Base-by-base conservation (phyloP, 208 protist genomes). In the Chromosphaera perkinsii region DNA sequence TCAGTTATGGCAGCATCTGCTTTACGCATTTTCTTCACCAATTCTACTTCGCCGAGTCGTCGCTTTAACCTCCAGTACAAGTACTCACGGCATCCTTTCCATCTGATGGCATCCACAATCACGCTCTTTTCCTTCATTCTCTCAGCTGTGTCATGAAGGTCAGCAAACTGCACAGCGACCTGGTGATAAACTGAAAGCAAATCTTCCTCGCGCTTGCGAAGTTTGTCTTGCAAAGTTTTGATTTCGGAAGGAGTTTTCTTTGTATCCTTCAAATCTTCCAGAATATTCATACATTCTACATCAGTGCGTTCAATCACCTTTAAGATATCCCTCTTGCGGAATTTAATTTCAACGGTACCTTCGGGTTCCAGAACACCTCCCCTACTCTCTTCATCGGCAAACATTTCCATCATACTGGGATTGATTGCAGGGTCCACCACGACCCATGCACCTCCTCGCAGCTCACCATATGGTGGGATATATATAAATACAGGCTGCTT, bases 391-490 rank as follows among this genome's bases (percentile, higher is more conserved):
- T 70, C 39, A 69, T 94, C 89, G 26, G 91, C 93, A 82, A 96
- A 98, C 94, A 97, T 97, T 72, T 97, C 92, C 71, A 97, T 96
- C 60, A 88, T 86, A 51, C 93, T 87, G 37, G 88, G 73, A 81
- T 98, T 98, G 79, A 98, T 96, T 35, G 86, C 87, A 1, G 91
- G 86, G 79, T 98, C 95, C 4, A 98, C 81, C 2, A 98, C 95
- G 3, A 97, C 95, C 95, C 95, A 98, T 26, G 95, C 91, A 24
- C 95, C 95, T 48, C 95, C 95, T 61, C 95, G 88, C 37, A 98
- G 79, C 70, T 98, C 95, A 33, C 88, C 92, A 64, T 80, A 73
- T 10, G 94, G 94, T 17, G 94, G 94, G 45, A 98, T 90, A 78
- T 98, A 98, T 47, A 98, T 89, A 62, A 97, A 94, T 0, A 98